phyloP scores from a whole-genome alignment of 139 green algal species.

The Haematococcus sp. region DNA sequence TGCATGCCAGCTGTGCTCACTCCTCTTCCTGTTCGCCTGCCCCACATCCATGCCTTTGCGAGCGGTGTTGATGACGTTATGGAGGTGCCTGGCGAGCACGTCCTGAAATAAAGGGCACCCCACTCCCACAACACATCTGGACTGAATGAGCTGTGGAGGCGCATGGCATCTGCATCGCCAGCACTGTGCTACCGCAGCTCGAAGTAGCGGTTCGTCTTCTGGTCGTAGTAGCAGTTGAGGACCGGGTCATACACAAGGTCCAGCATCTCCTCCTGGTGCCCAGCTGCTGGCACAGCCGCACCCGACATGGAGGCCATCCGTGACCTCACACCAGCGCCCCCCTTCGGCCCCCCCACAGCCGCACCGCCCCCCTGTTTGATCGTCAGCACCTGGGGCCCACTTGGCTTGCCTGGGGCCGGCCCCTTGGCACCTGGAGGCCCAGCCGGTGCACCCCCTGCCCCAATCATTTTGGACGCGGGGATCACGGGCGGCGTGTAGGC shows the following conservation, averaged over 20 bases:
- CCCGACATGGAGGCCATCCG: neutral
- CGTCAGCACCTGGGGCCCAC: neutral
- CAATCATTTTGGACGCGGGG: neutral
- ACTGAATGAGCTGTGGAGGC: too few species aligned
- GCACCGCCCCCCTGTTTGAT: neutral
- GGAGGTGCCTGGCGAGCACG: too few species aligned
- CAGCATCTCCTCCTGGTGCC: constrained; percentile 22
- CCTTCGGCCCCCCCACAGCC: neutral
- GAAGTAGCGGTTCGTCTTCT: constrained; percentile 45
- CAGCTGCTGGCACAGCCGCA: neutral
- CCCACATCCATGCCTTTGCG: too few species aligned
- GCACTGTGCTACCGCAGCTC: constrained; percentile 26
- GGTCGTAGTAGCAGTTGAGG: constrained; percentile 57
- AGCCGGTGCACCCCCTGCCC: neutral
- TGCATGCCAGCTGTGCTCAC: too few species aligned
- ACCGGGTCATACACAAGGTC: constrained; percentile 57
- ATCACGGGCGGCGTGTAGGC: constrained; percentile 3
- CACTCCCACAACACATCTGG: too few species aligned
- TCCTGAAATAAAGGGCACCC: too few species aligned
- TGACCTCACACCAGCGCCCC: neutral
- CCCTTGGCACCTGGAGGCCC: neutral
- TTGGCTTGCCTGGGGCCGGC: neutral
- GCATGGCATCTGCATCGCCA: too few species aligned
- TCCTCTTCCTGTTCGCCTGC: too few species aligned
- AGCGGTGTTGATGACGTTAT: too few species aligned